A percentile compares a stretch with the other conserved stretches of the same genome.
Conservation (phyloP, 2,329 filamentous ascomycete genomes). For the Neonectria ditissima region DNA sequence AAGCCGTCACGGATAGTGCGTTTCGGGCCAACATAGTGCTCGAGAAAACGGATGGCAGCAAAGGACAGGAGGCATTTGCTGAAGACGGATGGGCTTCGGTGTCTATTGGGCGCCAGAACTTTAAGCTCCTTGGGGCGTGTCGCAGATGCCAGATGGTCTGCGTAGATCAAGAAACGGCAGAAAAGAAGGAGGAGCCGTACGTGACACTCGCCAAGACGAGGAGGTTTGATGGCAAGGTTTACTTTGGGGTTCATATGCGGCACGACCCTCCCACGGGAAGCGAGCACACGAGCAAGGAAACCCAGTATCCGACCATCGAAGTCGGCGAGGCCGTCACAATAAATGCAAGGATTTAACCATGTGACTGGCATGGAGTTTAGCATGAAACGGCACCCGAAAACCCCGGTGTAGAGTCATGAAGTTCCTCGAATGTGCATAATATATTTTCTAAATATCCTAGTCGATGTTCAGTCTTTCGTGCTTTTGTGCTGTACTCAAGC, state of each 20-base stretch:
- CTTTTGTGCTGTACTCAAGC: not conserved
- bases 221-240: conserved; percentile 84
- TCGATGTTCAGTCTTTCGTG: not conserved
- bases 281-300: conserved; percentile 28
- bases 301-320: conserved; percentile 55
- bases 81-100: conserved; percentile 84
- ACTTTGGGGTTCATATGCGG: conserved; percentile 87
- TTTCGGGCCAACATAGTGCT: conserved; percentile 93
- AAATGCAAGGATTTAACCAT: conserved; percentile 8
- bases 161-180: conserved; percentile 85
- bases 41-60: conserved; percentile 49
- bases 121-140: conserved; percentile 84
- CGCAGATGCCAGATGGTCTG: conserved; percentile 97
- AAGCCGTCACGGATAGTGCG: conserved; percentile 74
- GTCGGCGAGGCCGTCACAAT: conserved; percentile 61
- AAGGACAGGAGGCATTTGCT: conserved; percentile 71
- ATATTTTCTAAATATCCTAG: not conserved
- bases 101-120: conserved; percentile 71
- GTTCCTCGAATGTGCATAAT: not conserved
- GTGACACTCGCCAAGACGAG: conserved; percentile 89
- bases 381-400: not conserved
- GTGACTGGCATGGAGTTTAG: not conserved
- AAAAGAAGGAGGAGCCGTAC: conserved; percentile 86
- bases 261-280: conserved; percentile 49
- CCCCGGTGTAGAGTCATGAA: too few relatives aligned